Conservation (phyloP, 495 filamentous ascomycete genomes). For the Aspergillus carlsbadensis region DNA sequence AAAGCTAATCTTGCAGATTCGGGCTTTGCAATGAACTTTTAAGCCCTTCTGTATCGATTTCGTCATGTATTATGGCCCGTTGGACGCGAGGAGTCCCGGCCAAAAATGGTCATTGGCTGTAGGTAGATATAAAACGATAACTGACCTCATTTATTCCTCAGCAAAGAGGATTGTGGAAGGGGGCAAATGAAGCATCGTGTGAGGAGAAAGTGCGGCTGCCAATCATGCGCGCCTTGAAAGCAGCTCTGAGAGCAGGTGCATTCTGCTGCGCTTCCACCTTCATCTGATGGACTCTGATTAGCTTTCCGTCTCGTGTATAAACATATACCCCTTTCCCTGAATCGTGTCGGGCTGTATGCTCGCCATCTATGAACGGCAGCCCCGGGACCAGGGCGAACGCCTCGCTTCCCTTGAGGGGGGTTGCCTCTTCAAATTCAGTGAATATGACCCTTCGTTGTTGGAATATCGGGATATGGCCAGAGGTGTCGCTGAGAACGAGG, state of each 20-base stretch:
- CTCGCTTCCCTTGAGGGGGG: slow-evolving; percentile 27
- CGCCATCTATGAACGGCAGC: slow-evolving; percentile 36
- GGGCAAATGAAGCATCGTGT: slow-evolving; percentile 28
- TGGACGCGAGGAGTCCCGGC: neutral
- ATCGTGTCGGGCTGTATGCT: slow-evolving; percentile 26
- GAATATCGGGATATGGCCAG: slow-evolving; percentile 20
- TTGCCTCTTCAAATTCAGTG: slow-evolving; percentile 38
- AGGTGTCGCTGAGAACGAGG: slow-evolving; percentile 23
- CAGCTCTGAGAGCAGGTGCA: slow-evolving; percentile 38
- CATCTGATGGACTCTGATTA: slow-evolving; percentile 38
- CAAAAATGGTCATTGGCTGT: slow-evolving; percentile 20
- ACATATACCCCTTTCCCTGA: slow-evolving; percentile 37
- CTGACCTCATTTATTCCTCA: slow-evolving; percentile 14
- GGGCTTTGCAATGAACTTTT: slow-evolving; percentile 33
- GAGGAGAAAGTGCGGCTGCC: slow-evolving; percentile 30
- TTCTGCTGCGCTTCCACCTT: slow-evolving; percentile 45
- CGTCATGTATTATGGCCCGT: neutral
- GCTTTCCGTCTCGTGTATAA: slow-evolving; percentile 37
- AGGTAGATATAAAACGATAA: slow-evolving; percentile 11
- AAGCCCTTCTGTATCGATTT: neutral
- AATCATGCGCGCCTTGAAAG: slow-evolving; percentile 44
- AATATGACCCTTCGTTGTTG: slow-evolving; percentile 41
- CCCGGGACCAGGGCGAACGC: slow-evolving; percentile 34
- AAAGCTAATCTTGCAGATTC: slow-evolving; percentile 31
- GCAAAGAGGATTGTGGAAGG: slow-evolving; percentile 39